Evolutionary conservation across 2,329 filamentous ascomycete genomes (phyloP).

Genomic region (Paraphoma chrysanthemicola): DNA sequence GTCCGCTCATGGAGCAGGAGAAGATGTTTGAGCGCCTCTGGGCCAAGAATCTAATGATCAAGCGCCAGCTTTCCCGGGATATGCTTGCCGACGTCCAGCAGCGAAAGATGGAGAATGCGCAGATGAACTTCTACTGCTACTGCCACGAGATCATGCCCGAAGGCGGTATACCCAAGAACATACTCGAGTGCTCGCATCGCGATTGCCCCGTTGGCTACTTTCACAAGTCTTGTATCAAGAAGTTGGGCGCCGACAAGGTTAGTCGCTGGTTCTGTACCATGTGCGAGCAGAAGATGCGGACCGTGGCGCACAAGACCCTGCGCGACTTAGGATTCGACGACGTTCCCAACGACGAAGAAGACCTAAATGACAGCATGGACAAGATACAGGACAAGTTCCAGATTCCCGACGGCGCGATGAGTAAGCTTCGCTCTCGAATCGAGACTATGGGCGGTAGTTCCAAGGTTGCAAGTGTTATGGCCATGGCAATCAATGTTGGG

Average conservation of each 20-base stretch:
- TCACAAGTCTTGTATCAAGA: constrained; percentile 30
- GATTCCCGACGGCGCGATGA: not conserved
- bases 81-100: constrained; percentile 13
- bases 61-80: constrained; percentile 5
- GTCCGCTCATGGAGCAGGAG: constrained; percentile 24
- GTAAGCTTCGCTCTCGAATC: not conserved
- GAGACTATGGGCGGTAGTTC: not conserved
- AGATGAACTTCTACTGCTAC: constrained; percentile 23
- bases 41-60: constrained; percentile 16
- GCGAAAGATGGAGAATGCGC: not conserved
- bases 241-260: constrained; percentile 22
- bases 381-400: not conserved
- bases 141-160: constrained; percentile 13
- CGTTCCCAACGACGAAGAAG: not conserved
- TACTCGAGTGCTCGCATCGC: constrained; percentile 23
- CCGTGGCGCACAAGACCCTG: constrained; percentile 11
- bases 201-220: constrained; percentile 25
- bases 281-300: constrained; percentile 27
- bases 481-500: not conserved
- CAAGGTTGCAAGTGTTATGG: not conserved
- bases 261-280: constrained; percentile 33
- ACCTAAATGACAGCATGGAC: not conserved
- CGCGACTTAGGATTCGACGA: constrained; percentile 8
- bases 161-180: not conserved
- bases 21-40: constrained; percentile 17